Evolutionary conservation across 2,329 filamentous ascomycete genomes (phyloP).

Genomic region (Akanthomyces uredinophilus): DNA sequence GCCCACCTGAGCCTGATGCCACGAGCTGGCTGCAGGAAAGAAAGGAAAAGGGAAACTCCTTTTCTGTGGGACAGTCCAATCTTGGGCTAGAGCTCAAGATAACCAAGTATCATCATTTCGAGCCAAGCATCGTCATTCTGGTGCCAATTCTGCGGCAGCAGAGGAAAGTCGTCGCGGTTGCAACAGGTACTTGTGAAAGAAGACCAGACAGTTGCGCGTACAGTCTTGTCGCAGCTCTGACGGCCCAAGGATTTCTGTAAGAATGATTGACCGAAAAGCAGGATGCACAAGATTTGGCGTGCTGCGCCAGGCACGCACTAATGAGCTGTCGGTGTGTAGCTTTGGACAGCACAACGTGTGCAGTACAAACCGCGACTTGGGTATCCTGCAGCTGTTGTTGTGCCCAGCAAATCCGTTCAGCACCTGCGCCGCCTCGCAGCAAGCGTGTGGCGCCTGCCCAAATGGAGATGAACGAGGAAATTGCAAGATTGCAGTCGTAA

Average conservation of each 20-base stretch:
- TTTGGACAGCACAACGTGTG: neutral
- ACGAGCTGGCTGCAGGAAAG: neutral
- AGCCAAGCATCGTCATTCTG: neutral
- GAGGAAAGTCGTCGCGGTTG: neutral
- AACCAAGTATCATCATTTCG: neutral
- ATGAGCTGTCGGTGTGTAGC: neutral
- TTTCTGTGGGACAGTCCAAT: neutral
- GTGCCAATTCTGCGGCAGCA: neutral
- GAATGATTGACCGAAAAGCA: too few relatives aligned
- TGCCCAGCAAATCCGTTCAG: neutral
- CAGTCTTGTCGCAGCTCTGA: neutral
- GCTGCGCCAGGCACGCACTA: neutral
- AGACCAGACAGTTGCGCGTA: neutral
- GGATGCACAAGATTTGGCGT: too few relatives aligned
- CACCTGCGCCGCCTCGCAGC: neutral
- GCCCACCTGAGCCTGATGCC: neutral
- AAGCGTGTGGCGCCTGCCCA: neutral
- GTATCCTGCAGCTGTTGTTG: neutral
- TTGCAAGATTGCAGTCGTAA: slow-evolving; percentile 7
- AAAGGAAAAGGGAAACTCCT: neutral
- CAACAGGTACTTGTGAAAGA: neutral
- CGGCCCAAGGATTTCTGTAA: neutral
- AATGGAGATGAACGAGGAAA: neutral
- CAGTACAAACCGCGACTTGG: neutral
- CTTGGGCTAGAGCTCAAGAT: neutral